Base-by-base conservation (phyloP, 768 basidiomycete genomes). In the Russula sp. region DNA sequence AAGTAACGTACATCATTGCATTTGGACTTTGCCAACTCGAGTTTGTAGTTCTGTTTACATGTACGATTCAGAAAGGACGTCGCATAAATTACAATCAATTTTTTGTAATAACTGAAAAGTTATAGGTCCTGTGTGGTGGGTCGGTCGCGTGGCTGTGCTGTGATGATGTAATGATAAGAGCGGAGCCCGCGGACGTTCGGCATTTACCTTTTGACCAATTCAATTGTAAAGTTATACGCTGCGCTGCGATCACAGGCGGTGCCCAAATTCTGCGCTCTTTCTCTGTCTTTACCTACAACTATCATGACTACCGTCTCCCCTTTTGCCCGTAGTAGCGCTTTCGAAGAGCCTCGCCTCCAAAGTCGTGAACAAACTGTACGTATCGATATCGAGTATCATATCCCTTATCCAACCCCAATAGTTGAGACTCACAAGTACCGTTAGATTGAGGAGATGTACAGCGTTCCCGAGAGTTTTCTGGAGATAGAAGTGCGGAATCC, bases 401-500 rank as follows among this genome's bases (percentile, higher is more conserved):
- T 42, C 27, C 39, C 52, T 13, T 35, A 16, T 55, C 20, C 53
- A 44, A 42, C 50, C 34, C 10, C 20, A 20, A 9, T 7, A 20
- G 10, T 13, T 2, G 16, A 51, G n/a, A 55, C 64, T 47, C 40
- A 58, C 39, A n/a, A 13, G 50, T 40, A 8, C 34, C 69, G 70
- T 63, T 75, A 94, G 88, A 90, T 97, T 70, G 95, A 98, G 76
- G 95, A 98, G 77, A 96, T 97, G 94, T 99, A 98, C 73, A 91
- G 89, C 68, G 88, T 96, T 6, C 96, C 96, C 40, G 95, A 98
- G 76, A 94, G 91, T 71, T 97, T 96, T 74, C 79, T 98, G 52
- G 96, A 98, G 78, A 97, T 99, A 68, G 96, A 99, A 74, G 93
- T 98, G 7, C 81, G 91, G 69, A 97, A 96, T 73, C 95, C 96